phyloP scores from a whole-genome alignment of 108 stramenopile genomes.

The Phaeodactylum tricornutum region DNA sequence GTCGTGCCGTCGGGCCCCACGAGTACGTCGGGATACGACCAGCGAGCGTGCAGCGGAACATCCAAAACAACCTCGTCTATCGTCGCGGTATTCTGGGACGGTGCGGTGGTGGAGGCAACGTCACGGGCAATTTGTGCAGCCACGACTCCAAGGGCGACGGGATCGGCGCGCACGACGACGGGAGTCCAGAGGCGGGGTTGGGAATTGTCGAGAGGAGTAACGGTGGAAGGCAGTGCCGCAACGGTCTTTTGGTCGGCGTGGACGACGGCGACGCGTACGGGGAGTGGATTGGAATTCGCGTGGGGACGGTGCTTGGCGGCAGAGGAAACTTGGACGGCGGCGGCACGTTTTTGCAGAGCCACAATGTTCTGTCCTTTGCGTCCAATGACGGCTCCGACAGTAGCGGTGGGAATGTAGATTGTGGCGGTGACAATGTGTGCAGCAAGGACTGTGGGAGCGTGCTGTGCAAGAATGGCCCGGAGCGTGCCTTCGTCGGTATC shows the following conservation, averaged over 20 bases:
- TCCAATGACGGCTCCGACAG: constrained; percentile 75
- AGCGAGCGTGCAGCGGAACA: constrained; percentile 13
- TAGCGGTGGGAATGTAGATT: constrained; percentile 59
- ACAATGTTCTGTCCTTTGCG: constrained; percentile 54
- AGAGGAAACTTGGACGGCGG: too few species aligned
- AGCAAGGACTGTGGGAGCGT: too few species aligned
- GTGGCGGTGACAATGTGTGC: constrained; percentile 35
- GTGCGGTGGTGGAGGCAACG: not conserved
- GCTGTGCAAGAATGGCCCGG: too few species aligned
- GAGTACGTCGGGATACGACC: constrained; percentile 46
- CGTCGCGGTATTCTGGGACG: constrained; percentile 7
- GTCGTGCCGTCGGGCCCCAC: constrained; percentile 48
- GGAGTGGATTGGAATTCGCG: too few species aligned
- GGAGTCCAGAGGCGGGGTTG: constrained; percentile 56
- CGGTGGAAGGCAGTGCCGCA: constrained; percentile 10
- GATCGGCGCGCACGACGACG: constrained; percentile 60
- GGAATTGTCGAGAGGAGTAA: constrained; percentile 30
- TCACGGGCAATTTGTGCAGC: not conserved
- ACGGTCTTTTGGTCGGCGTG: not conserved
- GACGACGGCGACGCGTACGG: constrained; percentile 11
- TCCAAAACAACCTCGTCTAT: constrained; percentile 21
- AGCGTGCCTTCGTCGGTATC: too few species aligned
- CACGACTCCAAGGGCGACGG: constrained; percentile 1
- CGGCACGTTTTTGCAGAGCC: constrained; percentile 52
- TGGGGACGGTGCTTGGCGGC: not conserved